Percentiles rank a stretch among this genome's conserved stretches.
Evolutionary conservation across 805 yeast species (phyloP).

Genomic region (Cyberlindnera misumaiensis): DNA sequence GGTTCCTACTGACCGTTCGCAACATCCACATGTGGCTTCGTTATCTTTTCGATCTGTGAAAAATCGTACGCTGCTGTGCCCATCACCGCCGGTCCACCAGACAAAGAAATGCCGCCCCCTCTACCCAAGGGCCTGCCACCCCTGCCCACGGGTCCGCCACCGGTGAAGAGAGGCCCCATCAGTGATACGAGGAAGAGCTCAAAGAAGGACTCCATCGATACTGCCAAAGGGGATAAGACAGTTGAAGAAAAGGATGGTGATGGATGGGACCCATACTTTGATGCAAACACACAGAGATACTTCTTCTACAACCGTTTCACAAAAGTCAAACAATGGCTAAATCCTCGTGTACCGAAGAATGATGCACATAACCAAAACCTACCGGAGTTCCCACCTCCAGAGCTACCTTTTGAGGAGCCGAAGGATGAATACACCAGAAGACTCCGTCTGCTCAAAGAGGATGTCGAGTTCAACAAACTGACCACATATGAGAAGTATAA

Average conservation of each 20-base stretch:
- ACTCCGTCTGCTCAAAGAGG: constrained; percentile 3
- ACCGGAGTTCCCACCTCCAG: constrained; percentile 10
- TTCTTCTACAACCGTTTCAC: constrained; percentile 7
- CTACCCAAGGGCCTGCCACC: constrained; percentile 1
- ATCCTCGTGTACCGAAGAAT: constrained; percentile 8
- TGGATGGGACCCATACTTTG: constrained; percentile 12
- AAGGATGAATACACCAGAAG: constrained; percentile 3
- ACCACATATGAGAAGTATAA: constrained; percentile 10
- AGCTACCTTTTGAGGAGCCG: constrained; percentile 7
- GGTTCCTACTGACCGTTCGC: too few relatives aligned
- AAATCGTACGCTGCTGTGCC: neutral
- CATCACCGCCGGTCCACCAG: too few relatives aligned
- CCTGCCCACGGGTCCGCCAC: neutral
- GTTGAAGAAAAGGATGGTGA: constrained; percentile 5
- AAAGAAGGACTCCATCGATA: neutral
- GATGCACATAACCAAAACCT: constrained; percentile 7
- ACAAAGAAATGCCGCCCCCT: neutral
- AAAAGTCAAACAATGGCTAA: constrained; percentile 9
- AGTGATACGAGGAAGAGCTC: neutral
- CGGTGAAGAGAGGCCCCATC: neutral
- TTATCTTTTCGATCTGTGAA: neutral
- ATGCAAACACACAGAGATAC: constrained; percentile 4
- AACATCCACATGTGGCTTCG: too few relatives aligned
- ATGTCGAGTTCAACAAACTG: constrained; percentile 5
- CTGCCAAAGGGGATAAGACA: neutral